Base-by-base conservation (phyloP, 2,329 filamentous ascomycete species). In the Aspergillus japonicus region DNA sequence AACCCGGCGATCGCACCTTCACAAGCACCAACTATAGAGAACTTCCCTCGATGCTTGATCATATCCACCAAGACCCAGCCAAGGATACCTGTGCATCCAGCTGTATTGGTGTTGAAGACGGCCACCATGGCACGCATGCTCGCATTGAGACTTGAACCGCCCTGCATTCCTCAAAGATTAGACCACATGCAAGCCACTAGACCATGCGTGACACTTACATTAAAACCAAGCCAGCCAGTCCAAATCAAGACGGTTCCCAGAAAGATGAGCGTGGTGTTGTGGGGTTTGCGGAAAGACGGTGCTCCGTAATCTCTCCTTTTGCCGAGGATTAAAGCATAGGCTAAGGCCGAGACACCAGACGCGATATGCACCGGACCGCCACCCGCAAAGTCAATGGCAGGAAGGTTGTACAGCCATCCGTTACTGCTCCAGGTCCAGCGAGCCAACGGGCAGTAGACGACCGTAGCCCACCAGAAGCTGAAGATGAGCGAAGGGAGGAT, bases 391-490 rank as follows among this genome's bases (percentile, higher is more conserved):
- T 92, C 89, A 66, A 90, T 84, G 26, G 87, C 85, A 51, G 87
- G 87, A 47, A 91, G 82, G 21, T 83, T 83, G 75, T 82, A 87
- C 29, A 90, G 82, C 88, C 89, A 92, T 50, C 89, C 89, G 62
- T 86, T 87, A 54, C 81, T 77, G 75, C 91, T 91, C 89, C 89
- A 92, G 50, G 89, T 91, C 84, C 89, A 91, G 76, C 89, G 90
- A 50, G 89, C 89, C 62, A 91, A 84, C 21, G 87, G 87, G 68
- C 89, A 87, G 76, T 91, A 90, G 62, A 90, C 87, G 63, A 90
- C 81, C 47, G 87, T 90, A 16, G 85, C 79, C 87, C 88, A 90
- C 73, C 88, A 81, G 75, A 91, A 89, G 68, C 88, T 87, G 77
- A 90, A 90, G 26, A 90, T 77, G 68, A 90, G 80, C 8, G 85